Evolutionary conservation across 495 filamentous ascomycete species (phyloP).

Genomic region (Tuber microsphaerosporum): DNA sequence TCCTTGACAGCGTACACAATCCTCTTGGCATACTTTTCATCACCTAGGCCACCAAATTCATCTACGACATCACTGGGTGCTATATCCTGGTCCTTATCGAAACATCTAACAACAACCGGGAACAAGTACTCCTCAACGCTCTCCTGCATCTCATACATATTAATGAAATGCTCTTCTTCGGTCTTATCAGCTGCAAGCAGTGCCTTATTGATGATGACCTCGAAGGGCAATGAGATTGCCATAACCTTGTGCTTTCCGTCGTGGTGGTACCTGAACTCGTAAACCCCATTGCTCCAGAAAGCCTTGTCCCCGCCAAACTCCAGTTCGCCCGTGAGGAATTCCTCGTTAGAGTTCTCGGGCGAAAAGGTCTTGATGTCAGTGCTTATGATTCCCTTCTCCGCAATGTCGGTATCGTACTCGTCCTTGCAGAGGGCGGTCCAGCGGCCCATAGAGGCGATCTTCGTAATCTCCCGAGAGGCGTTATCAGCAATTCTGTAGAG

Average conservation of each 20-base stretch:
- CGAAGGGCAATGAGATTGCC: constrained; percentile 89
- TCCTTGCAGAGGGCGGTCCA: constrained; percentile 78
- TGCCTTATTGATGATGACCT: constrained; percentile 63
- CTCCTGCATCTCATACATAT: constrained; percentile 44
- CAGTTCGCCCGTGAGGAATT: constrained; percentile 66
- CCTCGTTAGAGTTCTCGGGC: constrained; percentile 47
- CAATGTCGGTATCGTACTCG: constrained; percentile 66
- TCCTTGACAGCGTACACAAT: constrained; percentile 90
- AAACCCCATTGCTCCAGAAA: constrained; percentile 92
- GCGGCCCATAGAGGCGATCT: constrained; percentile 76
- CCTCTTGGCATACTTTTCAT: constrained; percentile 78
- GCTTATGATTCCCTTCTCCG: constrained; percentile 70
- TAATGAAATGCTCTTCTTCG: constrained; percentile 46
- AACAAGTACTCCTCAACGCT: constrained; percentile 70
- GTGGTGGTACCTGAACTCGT: constrained; percentile 96
- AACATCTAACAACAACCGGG: constrained; percentile 78
- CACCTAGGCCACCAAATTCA: constrained; percentile 76
- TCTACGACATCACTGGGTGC: constrained; percentile 76
- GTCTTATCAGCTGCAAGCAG: constrained; percentile 61
- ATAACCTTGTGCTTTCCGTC: constrained; percentile 90
- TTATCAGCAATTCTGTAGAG: constrained; percentile 94
- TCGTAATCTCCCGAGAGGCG: constrained; percentile 70
- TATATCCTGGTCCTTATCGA: constrained; percentile 85
- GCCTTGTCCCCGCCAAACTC: constrained; percentile 86
- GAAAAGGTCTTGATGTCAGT: constrained; percentile 53